phyloP scores from a whole-genome alignment of 371 early-diverging fungal genomes.

The Amoeboaphelidium occidentale region DNA sequence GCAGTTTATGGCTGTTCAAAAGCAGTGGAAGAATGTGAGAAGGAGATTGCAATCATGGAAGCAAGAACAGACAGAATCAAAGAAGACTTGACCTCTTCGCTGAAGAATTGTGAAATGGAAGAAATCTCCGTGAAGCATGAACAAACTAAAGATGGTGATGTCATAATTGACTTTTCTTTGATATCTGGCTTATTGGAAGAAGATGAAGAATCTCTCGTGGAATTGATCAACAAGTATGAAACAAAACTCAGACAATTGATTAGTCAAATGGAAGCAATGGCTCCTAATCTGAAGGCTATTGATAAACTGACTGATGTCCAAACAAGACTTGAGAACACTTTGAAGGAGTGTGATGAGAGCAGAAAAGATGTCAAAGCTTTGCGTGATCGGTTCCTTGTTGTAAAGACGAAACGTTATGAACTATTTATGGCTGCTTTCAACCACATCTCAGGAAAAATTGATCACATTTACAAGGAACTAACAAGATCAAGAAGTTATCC shows the following conservation, averaged over 20 bases:
- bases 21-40: too few species aligned
- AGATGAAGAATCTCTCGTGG: too few species aligned
- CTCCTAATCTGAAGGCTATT: conserved; percentile 64
- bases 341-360: conserved; percentile 50
- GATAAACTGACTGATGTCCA: conserved; percentile 59
- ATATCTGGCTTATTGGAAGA: too few species aligned
- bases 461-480: conserved; percentile 82
- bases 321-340: conserved; percentile 42
- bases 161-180: too few species aligned
- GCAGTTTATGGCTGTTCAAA: too few species aligned
- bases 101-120: too few species aligned
- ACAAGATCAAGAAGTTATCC: conserved; percentile 49
- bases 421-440: conserved; percentile 68
- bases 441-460: conserved; percentile 68
- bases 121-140: too few species aligned
- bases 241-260: conserved; percentile 2
- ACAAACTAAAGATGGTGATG: too few species aligned
- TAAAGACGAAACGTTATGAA: conserved; percentile 20
- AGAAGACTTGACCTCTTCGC: too few species aligned
- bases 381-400: not conserved
- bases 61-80: too few species aligned
- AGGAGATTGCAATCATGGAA: too few species aligned
- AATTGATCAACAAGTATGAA: too few species aligned
- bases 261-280: conserved; percentile 54
- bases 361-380: conserved; percentile 41